phyloP scores from a whole-genome alignment of 495 filamentous ascomycete genomes.

The Hypoxylon intermedium region DNA sequence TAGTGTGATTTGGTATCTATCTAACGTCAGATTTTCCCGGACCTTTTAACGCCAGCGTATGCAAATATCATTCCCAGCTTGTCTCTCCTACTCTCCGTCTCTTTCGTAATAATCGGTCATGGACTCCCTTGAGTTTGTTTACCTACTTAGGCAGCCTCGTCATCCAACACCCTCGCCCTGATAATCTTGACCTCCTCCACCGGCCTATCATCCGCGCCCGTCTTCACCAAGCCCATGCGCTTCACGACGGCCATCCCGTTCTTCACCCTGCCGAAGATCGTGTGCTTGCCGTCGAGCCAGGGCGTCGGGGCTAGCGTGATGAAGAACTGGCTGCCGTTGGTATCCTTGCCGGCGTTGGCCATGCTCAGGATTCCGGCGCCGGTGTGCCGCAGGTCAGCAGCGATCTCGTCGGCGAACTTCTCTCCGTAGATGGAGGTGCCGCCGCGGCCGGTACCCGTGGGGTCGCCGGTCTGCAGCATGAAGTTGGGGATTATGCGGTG shows the following conservation, averaged over 20 bases:
- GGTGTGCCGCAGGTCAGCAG: constrained; percentile 79
- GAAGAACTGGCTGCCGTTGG: constrained; percentile 89
- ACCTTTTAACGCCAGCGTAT: constrained; percentile 19
- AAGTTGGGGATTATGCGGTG: constrained; percentile 96
- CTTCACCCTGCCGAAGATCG: constrained; percentile 94
- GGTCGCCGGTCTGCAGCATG: constrained; percentile 97
- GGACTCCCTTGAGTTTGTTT: too few relatives aligned
- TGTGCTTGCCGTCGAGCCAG: constrained; percentile 97
- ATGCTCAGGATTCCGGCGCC: constrained; percentile 93
- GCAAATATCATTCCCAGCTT: too few relatives aligned
- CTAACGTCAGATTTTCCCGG: constrained; percentile 8
- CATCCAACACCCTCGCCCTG: constrained; percentile 69
- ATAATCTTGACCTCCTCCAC: constrained; percentile 83
- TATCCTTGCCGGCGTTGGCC: constrained; percentile 94
- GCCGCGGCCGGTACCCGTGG: constrained; percentile 93
- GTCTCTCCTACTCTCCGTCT: too few relatives aligned
- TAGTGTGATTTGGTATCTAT: constrained; percentile 7
- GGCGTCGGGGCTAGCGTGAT: constrained; percentile 94
- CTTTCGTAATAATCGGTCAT: too few relatives aligned
- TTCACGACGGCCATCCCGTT: constrained; percentile 81
- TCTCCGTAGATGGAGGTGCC: constrained; percentile 91
- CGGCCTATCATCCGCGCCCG: constrained; percentile 79
- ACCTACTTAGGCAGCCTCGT: constrained; percentile 30
- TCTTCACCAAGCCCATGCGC: constrained; percentile 91
- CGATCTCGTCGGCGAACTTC: constrained; percentile 93